Evolutionary conservation across 306 rosid species (phyloP), one percentile per base, ranked within the genome.

Genomic region (Aeschynomene evenia): DNA sequence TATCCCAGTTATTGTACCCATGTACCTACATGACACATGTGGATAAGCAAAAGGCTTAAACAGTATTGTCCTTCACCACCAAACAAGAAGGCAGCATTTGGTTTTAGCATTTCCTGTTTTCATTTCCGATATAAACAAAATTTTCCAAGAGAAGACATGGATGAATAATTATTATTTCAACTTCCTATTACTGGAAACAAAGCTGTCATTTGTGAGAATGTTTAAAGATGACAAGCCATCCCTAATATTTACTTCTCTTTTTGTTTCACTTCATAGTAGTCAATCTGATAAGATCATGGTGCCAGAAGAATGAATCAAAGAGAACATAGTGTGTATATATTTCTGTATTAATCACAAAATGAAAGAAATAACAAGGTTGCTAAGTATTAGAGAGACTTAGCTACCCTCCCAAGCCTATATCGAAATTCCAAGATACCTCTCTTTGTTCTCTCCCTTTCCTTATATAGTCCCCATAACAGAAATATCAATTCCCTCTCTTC

Each of bases 1-100:
- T 79, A 91, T 86, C 77, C 96, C 97, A 58, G 96, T 91, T 80
- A 91, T 91, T 0, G 97, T 91, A 78, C 97, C 97, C 97, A 91
- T 88, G 89, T 91, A 91, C 88, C 97, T 91, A 66, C 66, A 68
- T 48, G 53, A 71, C 24, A 52, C 16, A 56, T 11, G 31, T 16
- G 18, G 48, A 54, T 71, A 40, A 63, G 75, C 51, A 72, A 54
- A 68, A 58, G 51, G 3, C 11, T 34, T 4, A 55, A 31, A 52
- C 6, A 34, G 28, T 6, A 39, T 4, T 11, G 4, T 13, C 24
- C 39, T 56, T 42, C 24, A 15, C 60, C 14, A 57, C 64, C 26
- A 56, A 6, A 81, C 63, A 31, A 51, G 43, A 37, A 10, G 43
- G 43, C 4, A 0, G 3, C 1, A 37, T 37, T 37, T 37, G 43